Evolutionary conservation across 805 yeast species (phyloP).

Genomic region (Suhomyces pyralidae): DNA sequence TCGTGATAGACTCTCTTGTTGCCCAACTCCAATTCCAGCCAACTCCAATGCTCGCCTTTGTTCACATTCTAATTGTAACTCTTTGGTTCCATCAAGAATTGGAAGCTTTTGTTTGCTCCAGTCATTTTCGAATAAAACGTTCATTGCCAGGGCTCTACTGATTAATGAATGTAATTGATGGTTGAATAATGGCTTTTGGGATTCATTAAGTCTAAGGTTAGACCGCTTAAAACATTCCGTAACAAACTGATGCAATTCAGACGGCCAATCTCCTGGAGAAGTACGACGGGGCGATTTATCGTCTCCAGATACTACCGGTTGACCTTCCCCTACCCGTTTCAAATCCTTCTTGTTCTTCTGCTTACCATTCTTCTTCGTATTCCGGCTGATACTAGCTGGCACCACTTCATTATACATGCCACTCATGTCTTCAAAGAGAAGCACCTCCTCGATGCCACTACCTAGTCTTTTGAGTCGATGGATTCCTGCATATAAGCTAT

Average conservation of each 20-base stretch:
- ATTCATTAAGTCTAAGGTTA: slow-evolving; percentile 27
- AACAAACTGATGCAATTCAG: slow-evolving; percentile 50
- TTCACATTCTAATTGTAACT: slow-evolving; percentile 12
- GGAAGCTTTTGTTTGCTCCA: slow-evolving; percentile 58
- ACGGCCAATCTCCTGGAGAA: slow-evolving; percentile 46
- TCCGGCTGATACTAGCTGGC: slow-evolving; percentile 10
- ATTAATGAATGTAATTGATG: slow-evolving; percentile 49
- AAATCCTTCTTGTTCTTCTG: neutral
- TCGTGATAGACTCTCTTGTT: neutral
- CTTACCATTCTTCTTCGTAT: neutral
- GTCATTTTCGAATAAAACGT: slow-evolving; percentile 46
- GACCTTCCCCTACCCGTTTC: neutral
- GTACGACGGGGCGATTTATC: slow-evolving; percentile 11
- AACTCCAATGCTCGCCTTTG: neutral
- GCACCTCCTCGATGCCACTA: neutral
- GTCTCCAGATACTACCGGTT: neutral
- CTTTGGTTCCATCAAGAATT: slow-evolving; percentile 22
- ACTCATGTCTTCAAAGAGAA: neutral
- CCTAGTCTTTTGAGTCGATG: neutral
- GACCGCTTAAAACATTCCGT: slow-evolving; percentile 43
- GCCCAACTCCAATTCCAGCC: slow-evolving; percentile 4
- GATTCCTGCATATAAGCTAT: neutral
- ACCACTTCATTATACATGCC: slow-evolving; percentile 24
- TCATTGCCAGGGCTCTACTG: slow-evolving; percentile 44
- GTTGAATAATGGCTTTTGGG: slow-evolving; percentile 40